phyloP scores from a whole-genome alignment of 305 asterid genomes.

The Rubia tinctorum region DNA sequence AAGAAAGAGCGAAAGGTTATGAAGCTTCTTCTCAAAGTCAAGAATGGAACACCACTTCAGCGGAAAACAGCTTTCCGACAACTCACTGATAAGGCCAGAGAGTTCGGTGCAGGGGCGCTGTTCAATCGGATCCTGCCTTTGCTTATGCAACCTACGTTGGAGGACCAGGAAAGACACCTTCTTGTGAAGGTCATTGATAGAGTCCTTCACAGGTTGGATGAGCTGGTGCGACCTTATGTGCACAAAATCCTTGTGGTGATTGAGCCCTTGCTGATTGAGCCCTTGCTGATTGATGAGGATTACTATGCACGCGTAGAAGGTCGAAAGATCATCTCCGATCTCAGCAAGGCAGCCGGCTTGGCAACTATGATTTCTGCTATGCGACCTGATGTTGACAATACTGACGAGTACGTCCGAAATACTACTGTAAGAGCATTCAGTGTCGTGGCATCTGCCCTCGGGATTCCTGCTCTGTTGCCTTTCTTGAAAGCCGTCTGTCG shows the following conservation, averaged over 20 bases:
- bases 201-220: constrained; percentile 90
- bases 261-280: constrained; percentile 86
- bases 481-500: constrained; percentile 94
- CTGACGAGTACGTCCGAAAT: constrained; percentile 91
- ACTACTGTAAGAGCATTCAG: constrained; percentile 97
- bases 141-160: constrained; percentile 95
- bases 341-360: constrained; percentile 97
- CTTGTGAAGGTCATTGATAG: constrained; percentile 91
- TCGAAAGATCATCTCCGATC: constrained; percentile 91
- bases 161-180: constrained; percentile 90
- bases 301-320: constrained; percentile 97
- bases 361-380: constrained; percentile 99
- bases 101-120: constrained; percentile 89
- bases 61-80: constrained; percentile 96
- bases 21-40: constrained; percentile 85
- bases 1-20: constrained; percentile 88
- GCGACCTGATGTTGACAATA: constrained; percentile 97
- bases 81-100: constrained; percentile 94
- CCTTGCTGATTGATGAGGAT: constrained; percentile 91
- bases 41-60: constrained; percentile 95
- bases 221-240: constrained; percentile 87
- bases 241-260: constrained; percentile 93
- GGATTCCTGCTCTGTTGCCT: constrained; percentile 84
- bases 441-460: constrained; percentile 98
- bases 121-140: constrained; percentile 83